Evolutionary conservation across 2,329 filamentous ascomycete species (phyloP), one percentile per base, ranked within the genome.

Genomic region (Fusarium domesticum): DNA sequence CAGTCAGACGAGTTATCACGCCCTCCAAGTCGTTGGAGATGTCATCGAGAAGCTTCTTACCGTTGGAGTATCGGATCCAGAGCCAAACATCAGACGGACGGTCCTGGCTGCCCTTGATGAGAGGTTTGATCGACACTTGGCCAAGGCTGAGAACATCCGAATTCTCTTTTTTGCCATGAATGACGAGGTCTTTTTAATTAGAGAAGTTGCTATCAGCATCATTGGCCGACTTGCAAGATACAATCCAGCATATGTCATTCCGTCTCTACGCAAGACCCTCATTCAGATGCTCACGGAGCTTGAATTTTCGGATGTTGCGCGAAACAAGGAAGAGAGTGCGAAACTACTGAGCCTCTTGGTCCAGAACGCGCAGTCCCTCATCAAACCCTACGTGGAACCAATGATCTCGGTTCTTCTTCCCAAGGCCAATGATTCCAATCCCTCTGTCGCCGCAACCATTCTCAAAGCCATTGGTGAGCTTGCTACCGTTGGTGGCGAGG

Each of bases 221-320:
- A 96, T 98, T 59, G 95, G 93, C 23, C 89, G 95, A 11, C 74
- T 99, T 44, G 95, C 93, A 1, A 80, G 82, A 40, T 85, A 90
- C 54, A 98, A 98, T 54, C 95, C 93, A 1, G 95, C 95, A 45
- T 98, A 98, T 67, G 91, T 98, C 55, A 95, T 98, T 60, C 93
- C 95, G 2, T 95, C 93, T 0, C 70, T 98, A 31, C 86, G 93
- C 51, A 98, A 98, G 68, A 87, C 95, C 6, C 80, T 98, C 18
- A 91, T 98, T 46, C 95, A 98, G 67, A 84, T 98, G 66, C 78
- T 98, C 49, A 98, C 93, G 0, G 92, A 96, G 60, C 85, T 98
- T 17, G 91, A 96, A 58, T 97, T 96, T 60, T 95, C 93, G 6
- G 95, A 95, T 64, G 93, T 92, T 39, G 80, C 92, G 6, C 83